Conservation (phyloP, 2,329 filamentous ascomycete species). For the Paramyrothecium roridum region DNA sequence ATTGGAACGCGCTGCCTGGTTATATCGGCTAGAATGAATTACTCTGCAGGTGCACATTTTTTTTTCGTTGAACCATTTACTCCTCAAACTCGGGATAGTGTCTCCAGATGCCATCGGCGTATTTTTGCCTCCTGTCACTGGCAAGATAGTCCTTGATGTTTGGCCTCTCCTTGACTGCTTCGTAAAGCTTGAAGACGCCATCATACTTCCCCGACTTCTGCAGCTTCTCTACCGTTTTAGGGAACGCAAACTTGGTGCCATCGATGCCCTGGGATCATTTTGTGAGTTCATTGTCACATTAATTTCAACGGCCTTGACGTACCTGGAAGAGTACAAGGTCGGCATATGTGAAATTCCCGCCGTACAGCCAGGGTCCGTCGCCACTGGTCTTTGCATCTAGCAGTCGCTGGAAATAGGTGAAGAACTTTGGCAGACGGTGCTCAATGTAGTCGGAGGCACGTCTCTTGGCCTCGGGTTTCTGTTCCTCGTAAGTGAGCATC, state of each 20-base stretch:
- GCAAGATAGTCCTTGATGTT: conserved; percentile 66
- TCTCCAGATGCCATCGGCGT: conserved; percentile 65
- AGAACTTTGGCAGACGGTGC: conserved; percentile 67
- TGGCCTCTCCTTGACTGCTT: conserved; percentile 58
- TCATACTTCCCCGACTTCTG: conserved; percentile 55
- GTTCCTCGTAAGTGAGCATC: conserved; percentile 67
- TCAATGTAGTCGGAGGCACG: conserved; percentile 56
- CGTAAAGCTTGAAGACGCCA: conserved; percentile 61
- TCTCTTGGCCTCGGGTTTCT: conserved; percentile 63
- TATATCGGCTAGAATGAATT: no score
- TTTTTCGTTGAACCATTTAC: neutral
- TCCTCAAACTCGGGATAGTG: conserved; percentile 71
- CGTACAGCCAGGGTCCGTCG: conserved; percentile 64
- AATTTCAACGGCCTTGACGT: conserved; percentile 30
- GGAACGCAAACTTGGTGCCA: conserved; percentile 65
- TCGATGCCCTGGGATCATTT: conserved; percentile 43
- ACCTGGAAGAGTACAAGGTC: conserved; percentile 70
- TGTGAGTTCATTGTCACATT: neutral
- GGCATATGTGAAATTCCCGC: conserved; percentile 63
- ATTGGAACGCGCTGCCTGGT: no score
- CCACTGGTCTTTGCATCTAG: conserved; percentile 52
- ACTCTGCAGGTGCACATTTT: neutral
- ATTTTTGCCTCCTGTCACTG: conserved; percentile 61
- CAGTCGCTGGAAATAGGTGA: conserved; percentile 67
- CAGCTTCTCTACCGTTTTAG: conserved; percentile 58